phyloP scores from a whole-genome alignment of 345 rosid species.

The Salix viminalis region DNA sequence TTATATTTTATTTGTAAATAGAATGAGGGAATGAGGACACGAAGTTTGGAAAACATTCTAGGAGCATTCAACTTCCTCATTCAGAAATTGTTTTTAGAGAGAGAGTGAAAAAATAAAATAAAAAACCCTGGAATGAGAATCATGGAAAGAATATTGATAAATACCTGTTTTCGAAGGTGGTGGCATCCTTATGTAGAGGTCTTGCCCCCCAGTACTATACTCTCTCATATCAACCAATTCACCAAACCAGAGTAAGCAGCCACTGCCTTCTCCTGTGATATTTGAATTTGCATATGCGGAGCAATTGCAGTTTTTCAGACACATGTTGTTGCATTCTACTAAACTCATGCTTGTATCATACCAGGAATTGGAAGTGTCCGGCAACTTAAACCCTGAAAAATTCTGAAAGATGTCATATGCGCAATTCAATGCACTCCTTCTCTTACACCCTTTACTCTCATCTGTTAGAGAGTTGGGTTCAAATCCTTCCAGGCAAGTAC shows the following conservation, averaged over 20 bases:
- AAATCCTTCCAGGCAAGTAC: slow-evolving; percentile 21
- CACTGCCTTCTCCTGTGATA: slow-evolving; percentile 5
- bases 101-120: too few relatives aligned
- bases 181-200: slow-evolving; percentile 6
- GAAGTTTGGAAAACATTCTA: too few relatives aligned
- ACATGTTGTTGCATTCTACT: background rate
- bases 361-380: background rate
- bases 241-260: slow-evolving; percentile 16
- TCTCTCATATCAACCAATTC: slow-evolving; percentile 10
- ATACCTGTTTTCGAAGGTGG: background rate
- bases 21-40: too few relatives aligned
- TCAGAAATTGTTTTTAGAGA: too few relatives aligned
- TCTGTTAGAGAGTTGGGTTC: background rate
- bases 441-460: slow-evolving; percentile 4
- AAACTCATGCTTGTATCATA: background rate
- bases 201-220: background rate
- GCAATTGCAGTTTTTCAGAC: slow-evolving; percentile 2
- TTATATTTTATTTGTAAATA: too few relatives aligned
- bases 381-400: background rate
- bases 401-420: background rate
- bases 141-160: too few relatives aligned
- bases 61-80: too few relatives aligned
- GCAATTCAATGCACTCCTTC: slow-evolving; percentile 2
- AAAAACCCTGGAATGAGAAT: too few relatives aligned
- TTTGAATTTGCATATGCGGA: slow-evolving; percentile 2